phyloP scores from a whole-genome alignment of 2,329 filamentous ascomycete genomes.

The Monilinia polystroma region DNA sequence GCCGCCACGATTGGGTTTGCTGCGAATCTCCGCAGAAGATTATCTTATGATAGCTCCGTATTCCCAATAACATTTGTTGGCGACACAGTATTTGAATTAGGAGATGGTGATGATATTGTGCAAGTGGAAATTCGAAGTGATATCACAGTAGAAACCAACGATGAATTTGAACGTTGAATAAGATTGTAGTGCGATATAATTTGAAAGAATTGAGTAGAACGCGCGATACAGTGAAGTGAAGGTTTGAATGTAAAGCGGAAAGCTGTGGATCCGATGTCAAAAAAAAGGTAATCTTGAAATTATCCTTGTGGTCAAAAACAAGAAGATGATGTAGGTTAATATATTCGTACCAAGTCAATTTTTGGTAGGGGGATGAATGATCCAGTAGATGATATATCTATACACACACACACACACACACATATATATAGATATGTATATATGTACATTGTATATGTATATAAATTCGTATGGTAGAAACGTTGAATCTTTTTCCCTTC shows the following conservation, averaged over 20 bases:
- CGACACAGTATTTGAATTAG: neutral
- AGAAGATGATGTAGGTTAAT: too few species aligned
- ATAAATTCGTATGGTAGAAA: too few species aligned
- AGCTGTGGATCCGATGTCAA: slow-evolving; percentile 16
- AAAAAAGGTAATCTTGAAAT: slow-evolving; percentile 15
- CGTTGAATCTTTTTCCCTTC: too few species aligned
- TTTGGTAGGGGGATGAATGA: too few species aligned
- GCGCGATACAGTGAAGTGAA: slow-evolving; percentile 2
- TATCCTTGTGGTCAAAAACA: slow-evolving; percentile 15
- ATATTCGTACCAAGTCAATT: too few species aligned
- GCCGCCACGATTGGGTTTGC: slow-evolving; percentile 38
- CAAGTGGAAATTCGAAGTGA: neutral
- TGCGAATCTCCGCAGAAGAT: slow-evolving; percentile 37
- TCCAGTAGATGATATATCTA: too few species aligned
- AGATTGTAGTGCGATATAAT: neutral
- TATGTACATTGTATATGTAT: too few species aligned
- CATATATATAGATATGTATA: too few species aligned
- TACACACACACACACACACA: too few species aligned
- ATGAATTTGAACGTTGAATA: neutral
- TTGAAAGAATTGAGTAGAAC: neutral
- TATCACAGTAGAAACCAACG: neutral
- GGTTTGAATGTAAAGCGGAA: slow-evolving; percentile 12
- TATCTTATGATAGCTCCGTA: slow-evolving; percentile 24
- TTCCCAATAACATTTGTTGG: slow-evolving; percentile 32
- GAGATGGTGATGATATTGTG: neutral